These are phyloP conservation scores for Bjerkandera adusta DNA, from an alignment of 1,284 basidiomycete species.

Conservation along the genomic window DNA sequence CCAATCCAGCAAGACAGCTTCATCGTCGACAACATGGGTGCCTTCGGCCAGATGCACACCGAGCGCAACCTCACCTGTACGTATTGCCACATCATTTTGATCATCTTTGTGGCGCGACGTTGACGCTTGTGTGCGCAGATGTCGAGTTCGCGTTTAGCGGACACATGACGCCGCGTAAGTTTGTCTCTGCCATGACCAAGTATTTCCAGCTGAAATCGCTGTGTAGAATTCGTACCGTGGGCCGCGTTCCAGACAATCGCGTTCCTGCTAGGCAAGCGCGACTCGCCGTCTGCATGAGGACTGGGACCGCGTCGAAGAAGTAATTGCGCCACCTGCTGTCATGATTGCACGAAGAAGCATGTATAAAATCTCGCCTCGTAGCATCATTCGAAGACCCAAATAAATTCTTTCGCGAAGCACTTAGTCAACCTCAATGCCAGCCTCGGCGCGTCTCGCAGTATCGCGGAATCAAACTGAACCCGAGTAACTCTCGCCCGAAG, in stretches of 20 bases:
- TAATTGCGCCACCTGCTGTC: too few species aligned
- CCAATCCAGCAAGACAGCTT: constrained; percentile 37
- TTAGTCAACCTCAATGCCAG: too few species aligned
- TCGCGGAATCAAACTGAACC: too few species aligned
- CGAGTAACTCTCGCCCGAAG: too few species aligned
- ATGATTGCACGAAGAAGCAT: too few species aligned
- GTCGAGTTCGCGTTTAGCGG: constrained; percentile 56
- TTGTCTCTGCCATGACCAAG: too few species aligned
- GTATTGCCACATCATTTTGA: constrained; percentile 14
- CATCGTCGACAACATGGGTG: constrained; percentile 34
- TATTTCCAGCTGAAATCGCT: too few species aligned
- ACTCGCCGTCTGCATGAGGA: constrained; percentile 40
- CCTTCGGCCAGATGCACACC: constrained; percentile 34
- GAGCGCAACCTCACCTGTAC: constrained; percentile 36
- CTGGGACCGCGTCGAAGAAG: too few species aligned
- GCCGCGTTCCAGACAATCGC: constrained; percentile 49
- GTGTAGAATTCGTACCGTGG: constrained; percentile 60
- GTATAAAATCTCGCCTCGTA: too few species aligned
- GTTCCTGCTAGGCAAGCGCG: constrained; percentile 50
- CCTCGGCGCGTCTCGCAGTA: too few species aligned
- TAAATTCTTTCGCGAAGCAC: too few species aligned
- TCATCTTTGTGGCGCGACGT: background rate
- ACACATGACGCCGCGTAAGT: constrained; percentile 58
- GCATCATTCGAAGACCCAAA: too few species aligned
- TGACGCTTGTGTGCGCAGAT: constrained; percentile 29